A percentile compares a stretch with the other conserved stretches of the same genome.
These are phyloP conservation scores for Simmondsia chinensis DNA, from an alignment of 148 eudicot species.

Conservation along the genomic window DNA sequence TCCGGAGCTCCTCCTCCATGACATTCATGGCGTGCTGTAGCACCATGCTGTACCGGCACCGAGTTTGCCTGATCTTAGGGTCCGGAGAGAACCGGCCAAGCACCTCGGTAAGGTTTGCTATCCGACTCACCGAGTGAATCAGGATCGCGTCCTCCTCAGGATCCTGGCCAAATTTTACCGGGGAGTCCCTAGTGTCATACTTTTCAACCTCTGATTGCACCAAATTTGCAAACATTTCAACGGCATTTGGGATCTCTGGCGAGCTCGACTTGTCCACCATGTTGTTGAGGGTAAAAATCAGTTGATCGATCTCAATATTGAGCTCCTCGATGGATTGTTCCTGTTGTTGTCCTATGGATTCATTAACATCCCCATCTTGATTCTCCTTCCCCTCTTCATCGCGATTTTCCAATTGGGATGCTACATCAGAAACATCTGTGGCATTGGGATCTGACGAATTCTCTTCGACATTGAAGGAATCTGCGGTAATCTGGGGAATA, in stretches of 20 bases:
- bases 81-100: slow-evolving; percentile 3
- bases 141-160: background rate
- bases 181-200: slow-evolving; percentile 17
- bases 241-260: slow-evolving; percentile 7
- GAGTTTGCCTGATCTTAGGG: background rate
- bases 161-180: slow-evolving; percentile 17
- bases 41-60: slow-evolving; percentile 4
- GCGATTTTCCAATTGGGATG: too few species aligned
- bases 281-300: slow-evolving; percentile 6
- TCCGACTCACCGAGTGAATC: background rate
- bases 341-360: background rate
- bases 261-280: slow-evolving; percentile 9
- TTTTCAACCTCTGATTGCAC: slow-evolving; percentile 17
- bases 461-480: slow-evolving; percentile 4
- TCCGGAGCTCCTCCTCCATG: slow-evolving; percentile 37
- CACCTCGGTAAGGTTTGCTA: background rate
- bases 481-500: slow-evolving; percentile 5
- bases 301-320: slow-evolving; percentile 16
- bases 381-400: background rate
- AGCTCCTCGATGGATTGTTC: slow-evolving; percentile 10
- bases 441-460: background rate
- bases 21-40: slow-evolving; percentile 25
- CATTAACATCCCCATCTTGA: slow-evolving; percentile 2
- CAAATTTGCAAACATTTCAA: slow-evolving; percentile 16
- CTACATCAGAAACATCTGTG: background rate